These are phyloP conservation scores for Tetracladium maxilliforme DNA, from an alignment of 2,329 filamentous ascomycete species.

Conservation along the genomic window DNA sequence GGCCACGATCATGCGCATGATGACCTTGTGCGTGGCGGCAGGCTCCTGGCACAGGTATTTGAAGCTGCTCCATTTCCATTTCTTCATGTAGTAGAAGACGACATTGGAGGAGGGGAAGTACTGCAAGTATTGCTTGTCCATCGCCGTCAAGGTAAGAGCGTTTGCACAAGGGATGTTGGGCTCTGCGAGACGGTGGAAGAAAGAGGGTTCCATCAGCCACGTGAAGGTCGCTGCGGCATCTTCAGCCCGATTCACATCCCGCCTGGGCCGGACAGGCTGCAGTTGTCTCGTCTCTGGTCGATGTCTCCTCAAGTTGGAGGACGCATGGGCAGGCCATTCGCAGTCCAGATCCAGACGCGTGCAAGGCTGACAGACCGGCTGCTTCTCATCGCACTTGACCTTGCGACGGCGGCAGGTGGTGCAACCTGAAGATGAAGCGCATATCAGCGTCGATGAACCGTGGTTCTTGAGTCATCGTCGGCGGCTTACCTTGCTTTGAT, in stretches of 20 bases:
- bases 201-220: conserved; percentile 2
- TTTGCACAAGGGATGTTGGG: conserved; percentile 14
- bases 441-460: conserved; percentile 1
- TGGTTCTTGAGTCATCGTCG: not conserved
- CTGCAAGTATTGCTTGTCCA: conserved; percentile 17
- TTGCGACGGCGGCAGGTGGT: conserved; percentile 13
- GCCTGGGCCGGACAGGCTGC: too few species aligned
- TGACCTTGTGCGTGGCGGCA: conserved; percentile 16
- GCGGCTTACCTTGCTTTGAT: conserved; percentile 18
- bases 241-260: conserved; percentile 6
- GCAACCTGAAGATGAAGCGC: conserved; percentile 14
- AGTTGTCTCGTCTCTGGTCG: too few species aligned
- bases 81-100: conserved; percentile 19
- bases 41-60: conserved; percentile 19
- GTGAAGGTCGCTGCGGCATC: conserved; percentile 2
- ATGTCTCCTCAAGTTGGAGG: too few species aligned
- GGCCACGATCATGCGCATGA: conserved; percentile 23
- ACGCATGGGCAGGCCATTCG: conserved; percentile 20
- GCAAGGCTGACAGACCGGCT: conserved; percentile 17
- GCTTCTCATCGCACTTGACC: conserved; percentile 3
- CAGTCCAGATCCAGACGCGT: conserved; percentile 14
- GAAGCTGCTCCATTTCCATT: conserved; percentile 20
- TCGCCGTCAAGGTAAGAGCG: conserved; percentile 16
- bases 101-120: conserved; percentile 18
- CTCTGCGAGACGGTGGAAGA: conserved; percentile 5